A percentile compares a stretch with the other conserved stretches of the same genome.
These are phyloP conservation scores for Pseudozyma sp. DNA, from an alignment of 1,284 basidiomycete species.

Conservation along the genomic window DNA sequence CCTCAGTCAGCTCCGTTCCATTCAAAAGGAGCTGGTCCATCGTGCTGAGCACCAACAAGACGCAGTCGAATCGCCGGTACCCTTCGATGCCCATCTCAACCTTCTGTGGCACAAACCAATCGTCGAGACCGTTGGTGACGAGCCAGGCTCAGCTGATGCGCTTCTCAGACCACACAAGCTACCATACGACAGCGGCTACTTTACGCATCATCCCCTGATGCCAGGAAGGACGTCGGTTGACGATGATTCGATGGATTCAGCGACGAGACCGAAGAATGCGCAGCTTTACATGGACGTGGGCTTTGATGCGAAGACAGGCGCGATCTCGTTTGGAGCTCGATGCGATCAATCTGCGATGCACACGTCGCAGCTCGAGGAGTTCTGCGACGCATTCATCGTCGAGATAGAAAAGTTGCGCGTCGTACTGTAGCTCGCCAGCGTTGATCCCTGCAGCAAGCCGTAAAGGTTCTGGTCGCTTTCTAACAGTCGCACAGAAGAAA, in stretches of 20 bases:
- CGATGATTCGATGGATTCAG: background rate
- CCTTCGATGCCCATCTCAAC: slow-evolving; percentile 25
- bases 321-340: slow-evolving; percentile 11
- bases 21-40: slow-evolving; percentile 9
- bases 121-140: background rate
- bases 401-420: slow-evolving; percentile 7
- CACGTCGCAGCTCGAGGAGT: slow-evolving; percentile 1
- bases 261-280: background rate
- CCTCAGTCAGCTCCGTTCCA: slow-evolving; percentile 4
- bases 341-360: slow-evolving; percentile 16
- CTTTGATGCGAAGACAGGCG: slow-evolving; percentile 3
- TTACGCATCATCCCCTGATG: slow-evolving; percentile 13
- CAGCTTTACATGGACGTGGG: slow-evolving; percentile 26
- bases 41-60: slow-evolving; percentile 12
- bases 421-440: background rate
- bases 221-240: slow-evolving; percentile 10
- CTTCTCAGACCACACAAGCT: slow-evolving; percentile 11
- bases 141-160: background rate
- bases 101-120: slow-evolving; percentile 12
- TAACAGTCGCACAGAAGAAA: no score
- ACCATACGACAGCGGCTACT: slow-evolving; percentile 16
- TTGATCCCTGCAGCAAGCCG: no score
- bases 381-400: slow-evolving; percentile 10
- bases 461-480: no score
- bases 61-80: background rate